Base-by-base conservation (phyloP, 305 asterid species). In the Stenogyne calaminthoides region DNA sequence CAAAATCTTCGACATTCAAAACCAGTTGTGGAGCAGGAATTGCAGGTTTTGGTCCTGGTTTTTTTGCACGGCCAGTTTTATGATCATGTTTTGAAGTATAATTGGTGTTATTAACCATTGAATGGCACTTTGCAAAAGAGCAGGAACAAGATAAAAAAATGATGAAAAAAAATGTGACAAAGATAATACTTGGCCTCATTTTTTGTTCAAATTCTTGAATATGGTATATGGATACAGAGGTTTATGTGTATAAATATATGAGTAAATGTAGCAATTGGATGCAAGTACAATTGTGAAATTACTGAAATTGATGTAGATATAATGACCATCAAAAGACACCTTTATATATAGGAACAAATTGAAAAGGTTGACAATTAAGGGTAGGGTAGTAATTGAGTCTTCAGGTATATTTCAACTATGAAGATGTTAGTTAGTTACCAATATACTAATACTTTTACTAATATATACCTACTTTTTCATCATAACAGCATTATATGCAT, bases 1-100 rank as follows among this genome's bases (percentile, higher is more conserved):
- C 96, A 73, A 87, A 94, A 66, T 66, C 75, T 18, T 91, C 91
- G 20, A 90, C 83, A 78, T 91, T 74, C 34, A 86, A 16, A 36
- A 67, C 70, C 4, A 19, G 70, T 8, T 12, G 25, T n/a, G 67
- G 51, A 71, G 62, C 36, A 12, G 59, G 72, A 40, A 9, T 16
- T 22, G 44, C 29, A 3, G 57, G 71, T 60, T 42, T 71, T 22
- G 27, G 27, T 25, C 12, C 32, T 25, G 51, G 32, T 37, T 54
- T 57, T n/a, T 34, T 71, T 14, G 71, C 72, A 64, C 67, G 54
- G 67, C 27, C 19, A 56, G 9, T 56, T 40, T 67, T 27, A 55
- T 55, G 76, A 32, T 32, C 36, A 32, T 32, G 36, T 56, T 8
- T 52, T 56, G 47, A 61, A 64, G 61, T 73, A 44, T 40, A 14